A percentile compares a stretch with the other conserved stretches of the same genome.
phyloP scores from a whole-genome alignment of 169 alveolate species.

The Perkinsus chesapeaki region DNA sequence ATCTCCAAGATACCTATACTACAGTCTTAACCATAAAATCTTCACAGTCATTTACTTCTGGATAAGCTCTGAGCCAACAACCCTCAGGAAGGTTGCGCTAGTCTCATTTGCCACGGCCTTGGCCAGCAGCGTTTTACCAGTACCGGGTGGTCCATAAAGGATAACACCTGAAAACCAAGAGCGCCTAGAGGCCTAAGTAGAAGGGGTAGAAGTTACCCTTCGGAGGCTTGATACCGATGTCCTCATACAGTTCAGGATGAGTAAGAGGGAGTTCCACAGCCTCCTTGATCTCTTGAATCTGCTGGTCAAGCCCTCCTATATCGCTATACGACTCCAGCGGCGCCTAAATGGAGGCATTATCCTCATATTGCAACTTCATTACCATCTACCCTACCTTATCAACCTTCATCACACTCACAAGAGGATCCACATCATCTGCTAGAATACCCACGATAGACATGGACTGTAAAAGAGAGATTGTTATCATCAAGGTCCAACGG shows the following conservation, averaged over 20 bases:
- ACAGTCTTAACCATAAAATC: background rate
- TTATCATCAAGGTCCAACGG: background rate
- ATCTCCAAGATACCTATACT: slow-evolving; percentile 19
- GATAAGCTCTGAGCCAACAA: slow-evolving; percentile 97
- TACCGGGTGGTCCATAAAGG: slow-evolving; percentile 90
- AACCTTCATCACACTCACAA: slow-evolving; percentile 90
- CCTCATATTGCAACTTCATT: slow-evolving; percentile 24
- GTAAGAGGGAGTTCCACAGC: slow-evolving; percentile 96
- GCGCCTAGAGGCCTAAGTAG: background rate
- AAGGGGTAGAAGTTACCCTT: slow-evolving; percentile 58
- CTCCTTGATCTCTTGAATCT: slow-evolving; percentile 86
- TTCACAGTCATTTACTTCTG: slow-evolving; percentile 93
- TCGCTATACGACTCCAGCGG: slow-evolving; percentile 99
- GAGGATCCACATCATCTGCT: slow-evolving; percentile 96
- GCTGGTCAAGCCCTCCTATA: slow-evolving; percentile 98
- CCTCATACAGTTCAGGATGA: slow-evolving; percentile 98
- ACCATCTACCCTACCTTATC: slow-evolving; percentile 29
- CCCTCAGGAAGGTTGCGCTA: slow-evolving; percentile 96
- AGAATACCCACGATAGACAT: slow-evolving; percentile 94
- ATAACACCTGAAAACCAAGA: slow-evolving; percentile 39
- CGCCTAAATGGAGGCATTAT: slow-evolving; percentile 70
- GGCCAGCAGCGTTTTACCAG: slow-evolving; percentile 86
- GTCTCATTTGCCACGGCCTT: slow-evolving; percentile 96
- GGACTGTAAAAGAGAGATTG: slow-evolving; percentile 31
- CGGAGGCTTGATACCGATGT: slow-evolving; percentile 94